Evolutionary conservation across 78 protist species (phyloP), one percentile per base, ranked within the genome.

Genomic region (Dictyostelium purpureum): DNA sequence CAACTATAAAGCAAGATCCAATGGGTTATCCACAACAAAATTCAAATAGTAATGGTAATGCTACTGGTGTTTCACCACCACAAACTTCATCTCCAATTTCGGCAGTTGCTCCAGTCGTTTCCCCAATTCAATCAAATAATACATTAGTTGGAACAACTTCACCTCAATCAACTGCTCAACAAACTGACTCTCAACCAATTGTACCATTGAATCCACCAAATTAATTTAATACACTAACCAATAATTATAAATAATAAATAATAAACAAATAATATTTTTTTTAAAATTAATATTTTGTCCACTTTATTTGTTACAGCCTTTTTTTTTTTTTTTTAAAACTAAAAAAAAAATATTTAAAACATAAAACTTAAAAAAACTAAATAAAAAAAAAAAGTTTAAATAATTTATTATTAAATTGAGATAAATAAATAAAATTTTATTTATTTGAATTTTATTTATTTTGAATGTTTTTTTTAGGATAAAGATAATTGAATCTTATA

Each of bases 191-290:
- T 12, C 69, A 61, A 61, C 69, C 69, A 61, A 61, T 61, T 61
- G 69, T 61, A 61, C 69, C 69, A 61, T 61, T 61, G 69, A 61
- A 61, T 61, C 69, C 69, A n/a, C 31, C 35, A n/a, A n/a, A n/a
- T n/a, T n/a, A n/a, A n/a, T n/a, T n/a, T n/a, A n/a, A n/a, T n/a
- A n/a, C n/a, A n/a, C n/a, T n/a, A n/a, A n/a, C n/a, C n/a, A 56
- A 24, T 56, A 56, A 56, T 49, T 49, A 6, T 24, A 56, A 56
- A 56, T 24, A 56, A 56, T 5, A 6, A 56, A n/a, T 24, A 56
- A 56, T 24, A 18, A 52, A 9, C 59, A 56, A 56, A 56, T 24
- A 56, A n/a, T n/a, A n/a, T n/a, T n/a, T n/a, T n/a, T n/a, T n/a
- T n/a, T n/a, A n/a, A n/a, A n/a, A n/a, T n/a, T n/a, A n/a, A n/a